Conservation (phyloP, 495 filamentous ascomycete genomes). For the Lindgomyces ingoldianus region DNA sequence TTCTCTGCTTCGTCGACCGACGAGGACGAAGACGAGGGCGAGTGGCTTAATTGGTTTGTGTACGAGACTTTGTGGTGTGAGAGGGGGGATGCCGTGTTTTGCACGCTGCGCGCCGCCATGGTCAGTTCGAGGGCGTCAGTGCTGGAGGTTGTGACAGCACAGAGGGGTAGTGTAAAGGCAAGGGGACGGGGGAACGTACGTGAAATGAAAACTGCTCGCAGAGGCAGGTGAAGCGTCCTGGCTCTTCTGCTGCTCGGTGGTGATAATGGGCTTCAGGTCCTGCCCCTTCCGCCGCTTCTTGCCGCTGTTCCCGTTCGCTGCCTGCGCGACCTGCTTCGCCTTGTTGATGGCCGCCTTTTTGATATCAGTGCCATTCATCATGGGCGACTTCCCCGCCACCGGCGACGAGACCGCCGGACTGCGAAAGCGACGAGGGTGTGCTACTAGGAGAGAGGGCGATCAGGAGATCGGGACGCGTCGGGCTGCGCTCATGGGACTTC, state of each 20-base stretch:
- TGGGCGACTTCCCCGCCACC: constrained; percentile 40
- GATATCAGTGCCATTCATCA: constrained; percentile 72
- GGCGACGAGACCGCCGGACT: constrained; percentile 7
- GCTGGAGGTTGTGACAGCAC: constrained; percentile 2
- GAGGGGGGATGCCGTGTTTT: constrained; percentile 49
- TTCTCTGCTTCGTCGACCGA: constrained; percentile 81
- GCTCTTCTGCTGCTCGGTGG: constrained; percentile 45
- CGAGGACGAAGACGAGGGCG: constrained; percentile 73
- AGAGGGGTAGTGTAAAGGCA: not conserved
- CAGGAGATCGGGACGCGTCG: constrained; percentile 30
- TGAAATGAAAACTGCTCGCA: constrained; percentile 35
- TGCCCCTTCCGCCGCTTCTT: constrained; percentile 48
- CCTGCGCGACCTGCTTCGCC: constrained; percentile 63
- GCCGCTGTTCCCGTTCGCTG: constrained; percentile 46
- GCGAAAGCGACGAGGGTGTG: constrained; percentile 9
- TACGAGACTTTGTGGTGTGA: constrained; percentile 52
- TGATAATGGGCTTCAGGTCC: constrained; percentile 48
- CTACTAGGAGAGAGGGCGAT: constrained; percentile 7
- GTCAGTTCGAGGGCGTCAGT: constrained; percentile 7
- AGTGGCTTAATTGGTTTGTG: constrained; percentile 62
- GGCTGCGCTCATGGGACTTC: constrained; percentile 18
- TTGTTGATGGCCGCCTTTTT: constrained; percentile 76
- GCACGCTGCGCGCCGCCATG: constrained; percentile 37
- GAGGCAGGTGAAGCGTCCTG: constrained; percentile 45
- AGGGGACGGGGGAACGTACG: constrained; percentile 22